Percentiles rank a stretch among this genome's conserved stretches.
Evolutionary conservation across 1,139 yeast species (phyloP).

Genomic region (Geotrichum carabidarum): DNA sequence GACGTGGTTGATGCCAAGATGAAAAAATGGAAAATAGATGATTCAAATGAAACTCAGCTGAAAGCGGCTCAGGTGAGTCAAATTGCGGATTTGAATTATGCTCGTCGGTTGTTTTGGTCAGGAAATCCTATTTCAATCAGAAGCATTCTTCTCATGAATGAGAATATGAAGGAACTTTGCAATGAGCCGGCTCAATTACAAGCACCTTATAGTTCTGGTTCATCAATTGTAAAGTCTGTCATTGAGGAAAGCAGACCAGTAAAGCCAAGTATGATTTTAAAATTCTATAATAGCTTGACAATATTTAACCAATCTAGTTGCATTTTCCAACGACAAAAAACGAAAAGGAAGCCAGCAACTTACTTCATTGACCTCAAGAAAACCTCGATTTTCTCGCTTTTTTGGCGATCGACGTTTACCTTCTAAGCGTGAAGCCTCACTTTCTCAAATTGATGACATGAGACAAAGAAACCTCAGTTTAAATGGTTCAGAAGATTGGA

Average conservation of each 20-base stretch:
- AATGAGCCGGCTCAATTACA: background rate
- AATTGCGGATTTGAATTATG: background rate
- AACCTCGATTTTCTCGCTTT: background rate
- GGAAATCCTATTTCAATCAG: conserved; percentile 1
- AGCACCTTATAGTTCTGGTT: too few relatives aligned
- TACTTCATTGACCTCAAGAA: background rate
- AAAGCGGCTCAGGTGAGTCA: background rate
- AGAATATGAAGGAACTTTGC: background rate
- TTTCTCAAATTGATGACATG: background rate
- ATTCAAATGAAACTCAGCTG: background rate
- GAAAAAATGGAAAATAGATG: background rate
- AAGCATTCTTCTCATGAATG: background rate
- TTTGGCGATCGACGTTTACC: background rate
- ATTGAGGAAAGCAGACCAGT: too few relatives aligned
- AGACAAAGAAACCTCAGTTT: too few relatives aligned
- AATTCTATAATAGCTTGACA: too few relatives aligned
- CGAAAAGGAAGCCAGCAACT: conserved; percentile 3
- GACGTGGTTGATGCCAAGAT: background rate
- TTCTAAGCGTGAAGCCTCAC: background rate
- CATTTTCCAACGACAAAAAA: background rate
- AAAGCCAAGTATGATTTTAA: too few relatives aligned
- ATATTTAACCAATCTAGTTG: too few relatives aligned
- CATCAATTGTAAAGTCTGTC: too few relatives aligned
- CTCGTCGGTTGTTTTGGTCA: background rate
- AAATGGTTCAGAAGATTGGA: too few relatives aligned